Evolutionary conservation across 1,139 yeast species (phyloP), one percentile per base, ranked within the genome.

Genomic region (Trichomonascaceae sp.): DNA sequence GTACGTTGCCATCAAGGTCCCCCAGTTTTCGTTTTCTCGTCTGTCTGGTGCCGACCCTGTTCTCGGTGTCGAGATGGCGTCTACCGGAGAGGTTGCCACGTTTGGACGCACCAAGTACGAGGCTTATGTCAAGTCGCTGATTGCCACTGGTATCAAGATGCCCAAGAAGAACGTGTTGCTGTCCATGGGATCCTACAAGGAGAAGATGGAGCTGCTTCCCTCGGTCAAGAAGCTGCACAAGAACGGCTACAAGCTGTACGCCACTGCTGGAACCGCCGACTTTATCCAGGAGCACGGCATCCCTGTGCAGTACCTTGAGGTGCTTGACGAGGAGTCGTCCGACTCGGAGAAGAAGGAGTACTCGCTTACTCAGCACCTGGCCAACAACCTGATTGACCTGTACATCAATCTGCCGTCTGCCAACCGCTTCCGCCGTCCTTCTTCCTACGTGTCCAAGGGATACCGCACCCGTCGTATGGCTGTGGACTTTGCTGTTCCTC

Each of bases 401-500:
- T 92, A 92, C 70, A 77, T 92, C 64, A 92, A 92, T 65, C 69
- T 92, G 65, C 98, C 98, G 45, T 87, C 97, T 44, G 69, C 94
- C 38, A 92, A 92, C 69, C 73, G 96, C 58, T 89, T 84, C 76
- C 81, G 98, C 60, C 85, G 99, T 64, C 98, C 99, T 41, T 96
- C 98, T 37, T 81, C 89, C 41, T 92, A 89, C 64, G 85, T 89
- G 72, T 82, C 95, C 26, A 85, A 82, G 67, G 99, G 98, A 59
- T 92, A 92, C 70, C 78, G 76, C 62, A 82, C 97, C 36, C 93
- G 99, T 71, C 92, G 99, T 69, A 81, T 92, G 97, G 98, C 99
- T 47, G 97, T 92, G 46, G 99, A 92, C 62, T 92, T 82, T 58
- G 87, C 96, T 35, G 82, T 92, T 56, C 99, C 99, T 35, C 71